These are phyloP conservation scores for Lentinula guzmanii DNA, from an alignment of 768 basidiomycete genomes.

Conservation along the genomic window DNA sequence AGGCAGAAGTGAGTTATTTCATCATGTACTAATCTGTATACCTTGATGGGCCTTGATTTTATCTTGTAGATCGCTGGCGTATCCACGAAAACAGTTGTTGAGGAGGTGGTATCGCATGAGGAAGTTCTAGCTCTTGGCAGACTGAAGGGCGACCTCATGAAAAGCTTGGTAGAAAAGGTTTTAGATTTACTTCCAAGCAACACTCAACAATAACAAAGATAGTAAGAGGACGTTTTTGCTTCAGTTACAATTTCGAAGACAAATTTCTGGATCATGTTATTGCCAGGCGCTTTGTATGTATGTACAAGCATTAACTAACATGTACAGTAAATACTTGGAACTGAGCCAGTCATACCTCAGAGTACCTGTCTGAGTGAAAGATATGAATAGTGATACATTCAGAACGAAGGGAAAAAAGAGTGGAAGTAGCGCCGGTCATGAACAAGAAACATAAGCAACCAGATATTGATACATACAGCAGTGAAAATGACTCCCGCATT, in stretches of 20 bases:
- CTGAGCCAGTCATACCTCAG: neutral
- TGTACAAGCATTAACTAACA: neutral
- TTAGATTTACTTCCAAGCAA: constrained; percentile 29
- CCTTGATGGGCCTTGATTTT: constrained; percentile 1
- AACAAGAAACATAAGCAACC: neutral
- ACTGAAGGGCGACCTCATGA: constrained; percentile 68
- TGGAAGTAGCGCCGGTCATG: neutral
- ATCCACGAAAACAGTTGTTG: constrained; percentile 30
- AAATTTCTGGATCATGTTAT: too few relatives aligned
- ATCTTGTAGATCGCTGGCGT: constrained; percentile 54
- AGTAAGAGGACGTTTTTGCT: too few relatives aligned
- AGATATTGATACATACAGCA: neutral
- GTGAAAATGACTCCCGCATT: neutral
- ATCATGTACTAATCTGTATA: neutral
- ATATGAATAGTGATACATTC: neutral
- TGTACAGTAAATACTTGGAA: neutral
- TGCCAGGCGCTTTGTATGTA: too few relatives aligned
- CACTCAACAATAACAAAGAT: neutral
- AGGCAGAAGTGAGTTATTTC: constrained; percentile 55
- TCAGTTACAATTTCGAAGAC: too few relatives aligned
- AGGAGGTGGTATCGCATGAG: constrained; percentile 62
- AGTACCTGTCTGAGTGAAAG: neutral
- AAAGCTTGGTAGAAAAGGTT: constrained; percentile 59
- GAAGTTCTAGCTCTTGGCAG: constrained; percentile 68
- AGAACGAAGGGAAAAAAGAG: neutral